Base-by-base conservation (phyloP, 1,139 yeast genomes). In the Protomyces inouyei region DNA sequence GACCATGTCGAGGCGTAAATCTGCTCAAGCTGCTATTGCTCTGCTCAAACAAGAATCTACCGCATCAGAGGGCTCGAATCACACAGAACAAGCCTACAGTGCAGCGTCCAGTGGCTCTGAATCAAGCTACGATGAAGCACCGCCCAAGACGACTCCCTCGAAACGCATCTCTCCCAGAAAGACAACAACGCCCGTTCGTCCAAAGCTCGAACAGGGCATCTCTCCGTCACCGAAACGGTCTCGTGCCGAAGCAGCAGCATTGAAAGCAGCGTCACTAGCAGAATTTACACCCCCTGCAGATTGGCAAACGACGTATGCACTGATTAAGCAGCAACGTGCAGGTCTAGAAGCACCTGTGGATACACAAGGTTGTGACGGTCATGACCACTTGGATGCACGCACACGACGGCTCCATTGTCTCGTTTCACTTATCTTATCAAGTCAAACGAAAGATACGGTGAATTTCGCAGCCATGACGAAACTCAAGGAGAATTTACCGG, bases 401-500 rank as follows among this genome's bases (percentile, higher is more conserved):
- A 61, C 72, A 12, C 40, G 40, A 56, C 70, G 54, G 46, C 65
- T 28, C 55, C 70, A 35, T 65, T 67, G 65, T 2, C 69, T 64
- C 36, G 23, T 40, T 18, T 51, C 57, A 3, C 53, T 56, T 38
- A 36, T 43, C 38, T 16, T 93, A 40, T 88, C 96, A 14, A 83
- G 97, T 0, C 98, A 92, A 71, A 93, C 98, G 0, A 90, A 88
- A 72, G 98, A 93, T 74, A 96, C 89, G 72, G 84, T 86, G 43
- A 92, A 88, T 69, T 88, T 80, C 61, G 80, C 80, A 54, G 96
- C 95, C 0, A 86, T 92, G 86, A 75, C 75, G 38, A 79, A 76
- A 25, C 76, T 92, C 68, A 85, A 89, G 57, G 69, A 72, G 66
- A 65, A 81, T 76, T 70, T 83, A 77, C 71, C 73, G 14, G 66